Evolutionary conservation across 2,329 filamentous ascomycete genomes (phyloP), one percentile per base, ranked within the genome.

Genomic region (Lizonia empirigonia): DNA sequence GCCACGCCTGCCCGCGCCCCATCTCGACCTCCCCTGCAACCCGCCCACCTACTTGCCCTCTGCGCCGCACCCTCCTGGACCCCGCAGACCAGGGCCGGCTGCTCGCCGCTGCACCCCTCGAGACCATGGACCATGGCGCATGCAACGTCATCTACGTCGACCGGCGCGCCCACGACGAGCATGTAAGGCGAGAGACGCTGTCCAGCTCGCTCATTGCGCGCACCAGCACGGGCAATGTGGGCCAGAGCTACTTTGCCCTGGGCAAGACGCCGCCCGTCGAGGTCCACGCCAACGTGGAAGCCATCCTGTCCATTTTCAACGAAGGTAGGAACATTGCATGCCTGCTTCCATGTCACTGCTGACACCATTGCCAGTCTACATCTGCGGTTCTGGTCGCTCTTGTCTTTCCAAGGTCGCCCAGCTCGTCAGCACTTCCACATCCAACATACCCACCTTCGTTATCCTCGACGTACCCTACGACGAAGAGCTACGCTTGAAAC

Each of bases 111-210:
- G 57, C 53, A 56, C 41, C 54, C 55, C 62, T 59, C 65, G 65
- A 67, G 63, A 71, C 58, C 44, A 77, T 77, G 74, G 73, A 76
- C 50, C 72, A 75, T 72, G 74, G 73, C 62, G 68, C 71, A 50
- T 76, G 74, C 66, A 75, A 76, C 63, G 68, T 77, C 42, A 73
- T 77, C 53, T 77, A 77, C 67, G 65, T 76, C 55, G 73, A 77
- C 62, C 69, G 74, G 40, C 70, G 74, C 45, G 73, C 73, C 52
- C 68, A 73, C 56, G 72, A 74, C 52, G 72, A 74, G 56, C 64
- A 71, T 56, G 71, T 75, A 33, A 66, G 66, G 33, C 65, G 67
- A 48, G 71, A 74, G 47, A 67, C 65, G 41, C 59, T 74, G 54
- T 69, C 68, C 39, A 64, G 61, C 41, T 71, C 68, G 16, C 60